phyloP scores from a whole-genome alignment of 139 green algal species.

The Astrephomene gubernaculifera region DNA sequence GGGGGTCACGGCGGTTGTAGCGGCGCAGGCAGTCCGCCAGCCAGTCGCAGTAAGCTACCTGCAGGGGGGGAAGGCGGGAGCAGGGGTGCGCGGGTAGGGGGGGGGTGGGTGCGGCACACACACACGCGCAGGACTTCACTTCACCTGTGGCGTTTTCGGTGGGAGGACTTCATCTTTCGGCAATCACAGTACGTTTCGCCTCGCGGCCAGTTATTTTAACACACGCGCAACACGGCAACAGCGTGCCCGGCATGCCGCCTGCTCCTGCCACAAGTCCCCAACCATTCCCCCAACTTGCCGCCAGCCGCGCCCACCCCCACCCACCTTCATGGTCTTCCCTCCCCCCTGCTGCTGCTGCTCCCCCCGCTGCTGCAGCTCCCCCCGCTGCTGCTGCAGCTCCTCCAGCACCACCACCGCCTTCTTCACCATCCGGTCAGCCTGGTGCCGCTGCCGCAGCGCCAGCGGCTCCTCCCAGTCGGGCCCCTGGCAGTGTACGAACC shows the following conservation, averaged over 20 bases:
- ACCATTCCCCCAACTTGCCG: not conserved
- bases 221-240: not conserved
- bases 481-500: slow-evolving; percentile 10
- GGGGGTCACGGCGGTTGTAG: not conserved
- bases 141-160: not conserved
- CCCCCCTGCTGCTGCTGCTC: not conserved
- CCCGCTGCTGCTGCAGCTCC: no score
- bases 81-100: not conserved
- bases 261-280: not conserved
- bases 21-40: not conserved
- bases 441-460: not conserved
- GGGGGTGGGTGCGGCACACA: not conserved
- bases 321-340: not conserved
- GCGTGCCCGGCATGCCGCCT: not conserved
- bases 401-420: not conserved
- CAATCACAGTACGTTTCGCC: not conserved
- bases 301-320: not conserved
- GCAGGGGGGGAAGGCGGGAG: not conserved
- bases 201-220: not conserved
- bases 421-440: slow-evolving; percentile 9
- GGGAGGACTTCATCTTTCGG: not conserved
- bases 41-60: slow-evolving; percentile 12
- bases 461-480: not conserved
- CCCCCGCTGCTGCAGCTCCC: not conserved
- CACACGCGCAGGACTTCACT: not conserved